phyloP scores from a whole-genome alignment of 345 rosid species.

The Brassica carinata region DNA sequence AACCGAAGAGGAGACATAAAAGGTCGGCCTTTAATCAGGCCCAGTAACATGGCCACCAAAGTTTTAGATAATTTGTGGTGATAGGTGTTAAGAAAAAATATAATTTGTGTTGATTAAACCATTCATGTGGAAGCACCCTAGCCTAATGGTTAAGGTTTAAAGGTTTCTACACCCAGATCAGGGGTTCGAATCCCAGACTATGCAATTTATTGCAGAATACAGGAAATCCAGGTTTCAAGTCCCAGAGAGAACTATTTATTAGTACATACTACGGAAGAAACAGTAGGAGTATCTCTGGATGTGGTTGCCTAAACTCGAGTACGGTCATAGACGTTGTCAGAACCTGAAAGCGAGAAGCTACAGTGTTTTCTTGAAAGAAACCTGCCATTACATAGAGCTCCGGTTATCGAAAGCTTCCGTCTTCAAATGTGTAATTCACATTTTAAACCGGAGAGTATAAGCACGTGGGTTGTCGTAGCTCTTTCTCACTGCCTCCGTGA shows the following conservation, averaged over 20 bases:
- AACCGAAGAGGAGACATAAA: neutral
- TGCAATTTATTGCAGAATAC: too few relatives aligned
- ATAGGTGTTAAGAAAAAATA: too few relatives aligned
- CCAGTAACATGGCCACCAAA: too few relatives aligned
- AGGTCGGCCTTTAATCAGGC: neutral
- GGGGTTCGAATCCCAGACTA: too few relatives aligned
- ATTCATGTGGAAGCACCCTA: neutral
- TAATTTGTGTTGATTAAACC: neutral
- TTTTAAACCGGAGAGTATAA: neutral
- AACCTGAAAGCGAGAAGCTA: neutral
- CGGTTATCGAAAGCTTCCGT: neutral
- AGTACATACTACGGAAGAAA: neutral
- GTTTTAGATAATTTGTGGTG: neutral
- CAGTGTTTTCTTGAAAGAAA: neutral
- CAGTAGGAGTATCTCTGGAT: conserved; percentile 21
- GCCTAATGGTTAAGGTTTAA: too few relatives aligned
- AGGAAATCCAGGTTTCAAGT: too few relatives aligned
- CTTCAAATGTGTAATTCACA: neutral
- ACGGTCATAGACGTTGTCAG: neutral
- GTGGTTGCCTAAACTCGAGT: conserved; percentile 18
- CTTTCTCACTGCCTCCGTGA: neutral
- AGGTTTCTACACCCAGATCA: too few relatives aligned
- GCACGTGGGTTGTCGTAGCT: neutral
- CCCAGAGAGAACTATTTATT: too few relatives aligned
- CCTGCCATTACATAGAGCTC: neutral